Evolutionary conservation across 140 eudicot genomes (phyloP), one percentile per base, ranked within the genome.

Genomic region (Stevia rebaudiana): DNA sequence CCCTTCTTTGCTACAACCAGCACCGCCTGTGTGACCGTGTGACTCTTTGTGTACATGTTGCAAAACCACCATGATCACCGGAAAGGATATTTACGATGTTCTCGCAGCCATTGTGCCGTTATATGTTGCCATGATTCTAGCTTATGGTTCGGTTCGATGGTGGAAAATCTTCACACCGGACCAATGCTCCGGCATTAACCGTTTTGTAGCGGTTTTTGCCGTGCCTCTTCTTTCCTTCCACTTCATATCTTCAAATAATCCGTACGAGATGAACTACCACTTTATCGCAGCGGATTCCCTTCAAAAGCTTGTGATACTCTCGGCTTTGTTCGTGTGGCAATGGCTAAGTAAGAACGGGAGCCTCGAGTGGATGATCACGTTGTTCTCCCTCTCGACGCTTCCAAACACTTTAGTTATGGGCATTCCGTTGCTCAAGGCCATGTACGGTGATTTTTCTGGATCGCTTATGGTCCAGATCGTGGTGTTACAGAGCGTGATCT

Each of bases 371-470:
- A 69, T 82, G 12, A 91, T 91, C 4, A 87, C 98, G 0, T 62
- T 91, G 6, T 91, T 91, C 35, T 91, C 98, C 2, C 54, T 91
- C 1, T 91, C 98, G 5, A 84, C 98, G 0, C 81, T 91, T 16
- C 98, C 98, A 0, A 91, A 91, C 40, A 91, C 98, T 0, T 81
- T 90, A 0, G 98, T 90, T 3, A 90, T 90, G 98, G 98, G 98
- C 12, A 90, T 90, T 31, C 98, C 98, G 42, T 33, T 91, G 49
- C 75, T 91, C 0, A 91, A 87, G 41, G 98, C 95, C 1, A 91
- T 91, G 98, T 91, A 91, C n/a, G 98, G 96, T 0, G 89, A 79
- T 21, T 83, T 67, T 11, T 87, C 96, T 0, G 98, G 98, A 6
- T 72, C 79, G 5, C 69, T 91, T 0, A 91, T 91, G 98, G 98